phyloP scores from a whole-genome alignment of 192 early-diverging fungal species.

The Diversispora eburnea region DNA sequence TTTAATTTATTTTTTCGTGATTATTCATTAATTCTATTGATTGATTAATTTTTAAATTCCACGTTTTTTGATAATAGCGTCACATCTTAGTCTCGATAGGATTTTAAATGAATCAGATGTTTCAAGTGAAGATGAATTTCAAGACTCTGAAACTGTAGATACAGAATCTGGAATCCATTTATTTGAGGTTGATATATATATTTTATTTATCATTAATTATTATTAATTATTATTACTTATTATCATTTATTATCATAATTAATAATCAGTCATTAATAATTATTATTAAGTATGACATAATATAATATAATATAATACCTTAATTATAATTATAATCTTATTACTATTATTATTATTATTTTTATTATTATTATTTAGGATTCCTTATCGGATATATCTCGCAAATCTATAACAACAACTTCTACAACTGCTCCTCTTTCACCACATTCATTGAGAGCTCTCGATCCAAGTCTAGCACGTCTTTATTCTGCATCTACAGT shows the following conservation, averaged over 20 bases:
- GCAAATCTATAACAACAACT: constrained; percentile 9
- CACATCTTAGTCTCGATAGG: constrained; percentile 53
- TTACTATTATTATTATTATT: constrained; percentile 24
- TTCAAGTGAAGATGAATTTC: constrained; percentile 43
- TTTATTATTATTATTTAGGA: constrained; percentile 20
- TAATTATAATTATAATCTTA: constrained; percentile 2
- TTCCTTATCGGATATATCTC: constrained; percentile 25
- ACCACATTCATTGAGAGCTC: constrained; percentile 33
- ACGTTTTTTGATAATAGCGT: constrained; percentile 31
- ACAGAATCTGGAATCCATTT: constrained; percentile 42
- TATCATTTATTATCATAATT: neutral
- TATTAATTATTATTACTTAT: constrained; percentile 20
- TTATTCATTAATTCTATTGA: neutral
- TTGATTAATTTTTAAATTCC: neutral
- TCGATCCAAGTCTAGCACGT: constrained; percentile 34
- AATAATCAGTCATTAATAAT: neutral
- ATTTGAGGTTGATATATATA: constrained; percentile 38
- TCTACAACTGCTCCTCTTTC: constrained; percentile 34
- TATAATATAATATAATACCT: constrained; percentile 22
- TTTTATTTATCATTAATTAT: constrained; percentile 12
- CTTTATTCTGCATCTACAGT: constrained; percentile 38
- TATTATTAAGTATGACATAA: neutral
- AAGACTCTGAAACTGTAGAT: constrained; percentile 45
- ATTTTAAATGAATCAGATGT: constrained; percentile 57
- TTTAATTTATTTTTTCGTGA: neutral